A percentile compares a stretch with the other conserved stretches of the same genome.
phyloP scores from a whole-genome alignment of 305 asterid genomes.

The Solanum hybrid region DNA sequence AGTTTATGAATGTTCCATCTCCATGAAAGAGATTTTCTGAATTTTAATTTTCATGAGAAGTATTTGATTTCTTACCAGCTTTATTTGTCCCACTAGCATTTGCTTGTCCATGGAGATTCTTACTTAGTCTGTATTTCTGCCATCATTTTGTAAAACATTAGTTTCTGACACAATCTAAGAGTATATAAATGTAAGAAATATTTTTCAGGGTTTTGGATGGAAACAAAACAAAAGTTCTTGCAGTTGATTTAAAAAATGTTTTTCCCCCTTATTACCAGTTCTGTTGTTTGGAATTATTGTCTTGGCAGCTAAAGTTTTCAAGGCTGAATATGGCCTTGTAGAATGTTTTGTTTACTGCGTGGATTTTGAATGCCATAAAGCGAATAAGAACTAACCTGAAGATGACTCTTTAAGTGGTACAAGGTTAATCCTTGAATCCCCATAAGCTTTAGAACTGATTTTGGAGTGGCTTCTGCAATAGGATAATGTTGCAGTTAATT shows the following conservation, averaged over 20 bases:
- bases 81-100: constrained; percentile 49
- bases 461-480: constrained; percentile 94
- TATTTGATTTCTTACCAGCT: constrained; percentile 47
- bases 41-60: constrained; percentile 4
- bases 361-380: neutral
- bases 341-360: neutral
- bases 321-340: neutral
- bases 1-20: constrained; percentile 9
- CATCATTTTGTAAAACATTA: constrained; percentile 16
- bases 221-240: neutral
- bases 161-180: neutral
- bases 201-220: neutral
- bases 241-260: neutral
- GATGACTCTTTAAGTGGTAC: constrained; percentile 96
- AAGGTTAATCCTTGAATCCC: constrained; percentile 91
- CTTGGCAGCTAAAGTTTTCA: neutral
- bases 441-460: constrained; percentile 93
- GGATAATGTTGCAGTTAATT: constrained; percentile 13
- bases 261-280: neutral
- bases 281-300: neutral
- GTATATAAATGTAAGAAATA: neutral
- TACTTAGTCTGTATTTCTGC: constrained; percentile 95
- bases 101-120: constrained; percentile 75
- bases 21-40: neutral
- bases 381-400: constrained; percentile 51